Conservation (phyloP, 2,329 filamentous ascomycete genomes). For the Diaporthe sp. region DNA sequence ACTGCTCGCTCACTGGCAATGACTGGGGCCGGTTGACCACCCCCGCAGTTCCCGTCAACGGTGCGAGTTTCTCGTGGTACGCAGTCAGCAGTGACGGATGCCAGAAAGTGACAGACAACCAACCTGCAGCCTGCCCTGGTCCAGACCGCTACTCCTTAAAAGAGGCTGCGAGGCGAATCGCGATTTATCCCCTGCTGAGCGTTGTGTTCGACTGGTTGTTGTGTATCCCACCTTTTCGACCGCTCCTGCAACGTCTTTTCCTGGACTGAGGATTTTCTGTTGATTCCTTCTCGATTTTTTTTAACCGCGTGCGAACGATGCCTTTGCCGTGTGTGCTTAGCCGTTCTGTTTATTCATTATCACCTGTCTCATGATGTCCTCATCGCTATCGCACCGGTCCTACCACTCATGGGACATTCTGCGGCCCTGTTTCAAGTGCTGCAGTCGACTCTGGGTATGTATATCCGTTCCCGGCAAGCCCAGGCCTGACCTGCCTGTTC, state of each 20-base stretch:
- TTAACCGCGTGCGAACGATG: constrained; percentile 12
- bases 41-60: constrained; percentile 22
- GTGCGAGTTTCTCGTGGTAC: constrained; percentile 17
- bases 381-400: constrained; percentile 16
- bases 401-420: constrained; percentile 40
- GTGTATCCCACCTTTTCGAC: background rate
- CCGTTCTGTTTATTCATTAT: background rate
- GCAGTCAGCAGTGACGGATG: constrained; percentile 7
- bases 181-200: constrained; percentile 23
- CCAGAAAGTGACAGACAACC: constrained; percentile 25
- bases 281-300: constrained; percentile 32
- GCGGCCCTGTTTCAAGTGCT: constrained; percentile 40
- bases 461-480: constrained; percentile 11
- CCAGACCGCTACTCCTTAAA: constrained; percentile 40
- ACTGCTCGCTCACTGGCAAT: constrained; percentile 7
- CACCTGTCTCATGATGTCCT: constrained; percentile 28
- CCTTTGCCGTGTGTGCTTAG: background rate
- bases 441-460: constrained; percentile 41
- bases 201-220: constrained; percentile 5
- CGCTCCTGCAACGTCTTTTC: constrained; percentile 7
- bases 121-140: constrained; percentile 23
- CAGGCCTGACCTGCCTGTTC: background rate
- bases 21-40: constrained; percentile 6
- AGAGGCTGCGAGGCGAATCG: background rate
- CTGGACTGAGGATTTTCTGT: background rate